A percentile compares a stretch with the other conserved stretches of the same genome.
These are phyloP conservation scores for Sarocladiaceae sp. DNA, from an alignment of 2,329 filamentous ascomycete species.

Conservation along the genomic window DNA sequence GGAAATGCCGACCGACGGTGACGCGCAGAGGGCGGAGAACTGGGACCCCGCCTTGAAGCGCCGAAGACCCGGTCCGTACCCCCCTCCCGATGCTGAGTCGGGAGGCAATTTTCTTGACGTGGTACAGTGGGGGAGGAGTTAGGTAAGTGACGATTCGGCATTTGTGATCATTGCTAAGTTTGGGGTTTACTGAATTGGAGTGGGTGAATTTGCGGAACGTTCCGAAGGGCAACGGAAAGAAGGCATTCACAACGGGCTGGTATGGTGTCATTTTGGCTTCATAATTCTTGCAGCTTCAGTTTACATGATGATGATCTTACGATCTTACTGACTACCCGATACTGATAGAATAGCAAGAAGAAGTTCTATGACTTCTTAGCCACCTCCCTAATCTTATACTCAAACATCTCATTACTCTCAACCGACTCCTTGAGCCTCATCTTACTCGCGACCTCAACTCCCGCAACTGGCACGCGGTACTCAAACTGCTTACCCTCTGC, in stretches of 20 bases:
- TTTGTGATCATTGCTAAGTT: too few relatives aligned
- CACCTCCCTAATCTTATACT: slow-evolving; percentile 6
- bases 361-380: neutral
- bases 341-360: too few relatives aligned
- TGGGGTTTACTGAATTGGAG: too few relatives aligned
- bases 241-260: too few relatives aligned
- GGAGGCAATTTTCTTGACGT: neutral
- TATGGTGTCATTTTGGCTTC: too few relatives aligned
- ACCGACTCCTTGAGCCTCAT: slow-evolving; percentile 12
- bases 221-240: too few relatives aligned
- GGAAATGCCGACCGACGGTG: neutral
- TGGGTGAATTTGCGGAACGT: too few relatives aligned
- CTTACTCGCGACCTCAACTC: slow-evolving; percentile 17
- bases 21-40: neutral
- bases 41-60: too few relatives aligned
- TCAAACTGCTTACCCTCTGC: slow-evolving; percentile 13
- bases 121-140: neutral
- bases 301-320: too few relatives aligned
- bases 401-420: slow-evolving; percentile 13
- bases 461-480: slow-evolving; percentile 16
- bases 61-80: neutral
- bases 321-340: too few relatives aligned
- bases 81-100: neutral
- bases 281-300: too few relatives aligned
- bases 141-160: too few relatives aligned